phyloP scores from a whole-genome alignment of 2,329 filamentous ascomycete species.

The Penicillium sp. region DNA sequence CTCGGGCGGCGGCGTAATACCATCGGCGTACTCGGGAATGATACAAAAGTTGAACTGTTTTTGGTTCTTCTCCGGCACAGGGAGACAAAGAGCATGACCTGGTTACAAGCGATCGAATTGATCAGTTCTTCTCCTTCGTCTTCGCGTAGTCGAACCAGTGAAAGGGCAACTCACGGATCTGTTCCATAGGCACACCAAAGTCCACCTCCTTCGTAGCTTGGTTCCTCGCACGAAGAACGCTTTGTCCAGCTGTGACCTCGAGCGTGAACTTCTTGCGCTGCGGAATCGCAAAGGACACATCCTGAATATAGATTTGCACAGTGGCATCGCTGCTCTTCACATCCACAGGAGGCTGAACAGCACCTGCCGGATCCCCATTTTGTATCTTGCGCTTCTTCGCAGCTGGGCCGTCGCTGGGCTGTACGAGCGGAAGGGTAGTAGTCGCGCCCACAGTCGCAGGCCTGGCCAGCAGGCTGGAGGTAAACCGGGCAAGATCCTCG shows the following conservation, averaged over 20 bases:
- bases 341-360: slow-evolving; percentile 35
- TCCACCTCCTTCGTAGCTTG: slow-evolving; percentile 58
- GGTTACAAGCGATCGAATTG: slow-evolving; percentile 3
- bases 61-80: slow-evolving; percentile 67
- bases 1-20: slow-evolving; percentile 51
- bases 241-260: slow-evolving; percentile 53
- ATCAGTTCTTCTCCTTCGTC: slow-evolving; percentile 8
- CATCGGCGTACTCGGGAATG: slow-evolving; percentile 57
- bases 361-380: slow-evolving; percentile 37
- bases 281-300: slow-evolving; percentile 65
- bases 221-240: slow-evolving; percentile 54
- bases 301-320: slow-evolving; percentile 53
- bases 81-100: slow-evolving; percentile 64
- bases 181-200: slow-evolving; percentile 55
- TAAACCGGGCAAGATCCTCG: slow-evolving; percentile 55
- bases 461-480: slow-evolving; percentile 42
- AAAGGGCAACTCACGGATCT: slow-evolving; percentile 50
- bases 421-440: slow-evolving; percentile 30
- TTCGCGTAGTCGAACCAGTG: background rate
- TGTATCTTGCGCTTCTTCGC: slow-evolving; percentile 57
- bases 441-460: slow-evolving; percentile 23
- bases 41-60: slow-evolving; percentile 67
- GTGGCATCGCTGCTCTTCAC: slow-evolving; percentile 37
- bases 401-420: slow-evolving; percentile 37
- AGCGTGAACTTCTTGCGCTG: slow-evolving; percentile 67